These are phyloP conservation scores for Barnettozyma populi DNA, from an alignment of 805 yeast genomes.

Conservation along the genomic window DNA sequence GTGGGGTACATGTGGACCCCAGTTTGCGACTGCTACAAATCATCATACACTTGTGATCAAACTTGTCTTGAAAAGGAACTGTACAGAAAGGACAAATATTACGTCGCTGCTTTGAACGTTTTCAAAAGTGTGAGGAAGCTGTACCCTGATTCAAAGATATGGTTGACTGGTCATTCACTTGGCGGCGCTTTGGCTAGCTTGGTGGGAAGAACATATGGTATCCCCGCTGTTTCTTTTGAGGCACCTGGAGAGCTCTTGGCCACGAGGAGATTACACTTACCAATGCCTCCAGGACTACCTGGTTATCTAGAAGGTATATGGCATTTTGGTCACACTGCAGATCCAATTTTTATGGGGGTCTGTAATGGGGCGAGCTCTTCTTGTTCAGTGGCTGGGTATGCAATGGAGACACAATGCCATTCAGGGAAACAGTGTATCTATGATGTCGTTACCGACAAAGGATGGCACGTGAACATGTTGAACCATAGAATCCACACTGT, in stretches of 20 bases:
- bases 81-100: constrained; percentile 71
- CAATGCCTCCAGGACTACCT: constrained; percentile 89
- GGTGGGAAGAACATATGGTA: constrained; percentile 82
- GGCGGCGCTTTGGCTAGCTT: constrained; percentile 85
- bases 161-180: constrained; percentile 94
- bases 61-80: constrained; percentile 77
- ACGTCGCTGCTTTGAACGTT: constrained; percentile 70
- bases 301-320: constrained; percentile 73
- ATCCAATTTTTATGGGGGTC: constrained; percentile 93
- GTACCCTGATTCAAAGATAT: constrained; percentile 69
- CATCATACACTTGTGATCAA: constrained; percentile 83
- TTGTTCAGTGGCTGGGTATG: constrained; percentile 91
- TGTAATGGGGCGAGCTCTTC: constrained; percentile 90
- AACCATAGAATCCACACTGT: constrained; percentile 91
- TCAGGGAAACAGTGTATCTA: constrained; percentile 83
- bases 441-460: constrained; percentile 82
- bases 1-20: constrained; percentile 89
- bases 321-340: constrained; percentile 97
- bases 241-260: constrained; percentile 92
- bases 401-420: constrained; percentile 95
- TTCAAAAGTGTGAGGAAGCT: constrained; percentile 62
- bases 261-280: constrained; percentile 77
- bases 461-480: constrained; percentile 84
- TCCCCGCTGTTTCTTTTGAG: constrained; percentile 86
- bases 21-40: constrained; percentile 88